Evolutionary conservation across 2,329 filamentous ascomycete genomes (phyloP), one percentile per base, ranked within the genome.

Genomic region (Ophioceras dolichostomum): DNA sequence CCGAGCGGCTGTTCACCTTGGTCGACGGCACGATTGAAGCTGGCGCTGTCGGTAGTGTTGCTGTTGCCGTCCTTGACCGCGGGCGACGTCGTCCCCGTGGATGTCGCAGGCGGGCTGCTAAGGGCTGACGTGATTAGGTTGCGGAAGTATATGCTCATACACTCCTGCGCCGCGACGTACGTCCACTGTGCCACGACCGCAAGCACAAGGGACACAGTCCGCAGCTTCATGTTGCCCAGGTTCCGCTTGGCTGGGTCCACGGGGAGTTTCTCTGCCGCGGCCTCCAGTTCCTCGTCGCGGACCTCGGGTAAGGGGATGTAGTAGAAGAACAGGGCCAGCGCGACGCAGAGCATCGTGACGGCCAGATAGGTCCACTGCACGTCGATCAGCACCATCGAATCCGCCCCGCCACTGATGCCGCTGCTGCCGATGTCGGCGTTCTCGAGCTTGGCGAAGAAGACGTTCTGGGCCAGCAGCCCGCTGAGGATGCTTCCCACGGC

Each of bases 351-450:
- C 18, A 81, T 64, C 0, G 83, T 84, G 42, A 89, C 80, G 39
- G 78, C 80, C n/a, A 91, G 69, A 47, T 91, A 91, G 0, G 83
- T 83, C 80, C 81, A 93, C 56, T 91, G 85, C 2, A 89, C 81
- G 42, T 81, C 76, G 43, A 83, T 70, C 3, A 91, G 66, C 1
- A 70, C 71, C 21, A 65, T 56, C 2, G 65, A 51, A n/a, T 45
- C 53, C 24, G 47, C 49, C 12, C 36, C 46, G 16, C 43, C 40
- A 9, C 45, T 45, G 13, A 49, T 41, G 16, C 48, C n/a, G 12
- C 36, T 47, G 16, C 43, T 40, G 10, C 45, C 45, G 13, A 49
- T 41, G 16, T 48, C n/a, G 19, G 18, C 14, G n/a, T 14, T 51
- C 24, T 68, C 62, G 8, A 83, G 67, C 10, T 67, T 61, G 20